phyloP scores from a whole-genome alignment of 495 filamentous ascomycete genomes.

The Letharia lupina region DNA sequence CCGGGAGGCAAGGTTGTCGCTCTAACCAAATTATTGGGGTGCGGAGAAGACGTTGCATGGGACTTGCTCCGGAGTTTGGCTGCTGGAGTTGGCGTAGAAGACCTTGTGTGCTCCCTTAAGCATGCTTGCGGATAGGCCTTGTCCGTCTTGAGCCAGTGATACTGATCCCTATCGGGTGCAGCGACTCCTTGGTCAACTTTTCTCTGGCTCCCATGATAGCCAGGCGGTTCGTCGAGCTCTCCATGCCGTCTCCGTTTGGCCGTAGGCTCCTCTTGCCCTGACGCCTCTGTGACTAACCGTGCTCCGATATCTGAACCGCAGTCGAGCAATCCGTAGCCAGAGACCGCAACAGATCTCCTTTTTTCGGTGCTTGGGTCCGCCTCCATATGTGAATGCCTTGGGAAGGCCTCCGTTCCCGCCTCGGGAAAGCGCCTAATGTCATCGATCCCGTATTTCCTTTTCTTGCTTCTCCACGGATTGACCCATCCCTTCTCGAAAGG shows the following conservation, averaged over 20 bases:
- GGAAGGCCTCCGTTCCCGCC: background rate
- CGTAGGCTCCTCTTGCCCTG: background rate
- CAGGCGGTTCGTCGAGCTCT: background rate
- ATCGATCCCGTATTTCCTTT: slow-evolving; percentile 5
- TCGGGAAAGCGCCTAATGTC: background rate
- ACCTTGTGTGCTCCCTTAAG: background rate
- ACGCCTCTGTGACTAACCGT: background rate
- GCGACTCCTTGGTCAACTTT: background rate
- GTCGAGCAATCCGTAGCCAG: background rate
- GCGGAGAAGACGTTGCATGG: background rate
- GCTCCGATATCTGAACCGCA: background rate
- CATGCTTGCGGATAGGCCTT: background rate
- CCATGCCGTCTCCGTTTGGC: slow-evolving; percentile 9
- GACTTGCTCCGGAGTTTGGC: background rate
- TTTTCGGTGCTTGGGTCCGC: background rate
- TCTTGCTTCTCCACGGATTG: slow-evolving; percentile 51
- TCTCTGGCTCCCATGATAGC: background rate
- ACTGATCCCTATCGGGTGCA: background rate
- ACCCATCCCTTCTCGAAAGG: slow-evolving; percentile 56
- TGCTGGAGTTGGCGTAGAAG: slow-evolving; percentile 10
- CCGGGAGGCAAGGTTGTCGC: background rate
- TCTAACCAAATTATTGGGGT: background rate
- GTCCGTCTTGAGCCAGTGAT: slow-evolving; percentile 14
- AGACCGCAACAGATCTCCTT: background rate
- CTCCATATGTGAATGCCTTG: background rate